Evolutionary conservation across 2,329 filamentous ascomycete genomes (phyloP), one percentile per base, ranked within the genome.

Genomic region (Exophiala oligosperma): DNA sequence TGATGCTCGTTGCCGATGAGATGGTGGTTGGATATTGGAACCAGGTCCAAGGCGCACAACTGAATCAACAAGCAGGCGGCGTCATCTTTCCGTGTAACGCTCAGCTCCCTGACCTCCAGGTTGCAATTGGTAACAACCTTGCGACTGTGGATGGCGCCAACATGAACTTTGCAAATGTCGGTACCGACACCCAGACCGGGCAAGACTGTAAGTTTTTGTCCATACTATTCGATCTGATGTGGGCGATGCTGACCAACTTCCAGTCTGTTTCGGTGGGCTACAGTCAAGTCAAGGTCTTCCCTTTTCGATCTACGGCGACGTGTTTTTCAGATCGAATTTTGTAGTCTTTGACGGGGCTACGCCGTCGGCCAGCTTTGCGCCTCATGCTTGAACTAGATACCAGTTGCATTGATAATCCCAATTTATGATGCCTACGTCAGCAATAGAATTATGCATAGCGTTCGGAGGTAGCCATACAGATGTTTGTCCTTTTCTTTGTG

Each of bases 1-100:
- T 90, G 53, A 76, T 90, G 69, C 81, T 89, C 50, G 74, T 87
- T 26, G 81, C 83, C 29, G 74, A 79, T 14, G 73, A 77, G 7
- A 74, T 88, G n/a, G 82, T 81, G 1, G 69, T 77, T 28, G 76
- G 77, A 35, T 91, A 90, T 74, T 90, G 86, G 73, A 69, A 69
- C 29, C 70, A 77, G 49, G 81, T 89, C 2, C 68, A 77, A 0
- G 76, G 79, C 7, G 81, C 86, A 7, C 63, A 73, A 47, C 74
- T 84, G 68, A 74, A 78, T 67, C 26, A 61, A 26, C 49, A 64
- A 32, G 70, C 76, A 11, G 79, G 79, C 49, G 76, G 81, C 1
- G 86, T 80, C 62, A 77, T 83, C 17, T 84, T 85, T 56, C 84
- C 84, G 1, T 88, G 86, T 71, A 72, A 77, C 59, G 65, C 77